phyloP scores from a whole-genome alignment of 2,329 filamentous ascomycete species.

The Sporothrix phasma region DNA sequence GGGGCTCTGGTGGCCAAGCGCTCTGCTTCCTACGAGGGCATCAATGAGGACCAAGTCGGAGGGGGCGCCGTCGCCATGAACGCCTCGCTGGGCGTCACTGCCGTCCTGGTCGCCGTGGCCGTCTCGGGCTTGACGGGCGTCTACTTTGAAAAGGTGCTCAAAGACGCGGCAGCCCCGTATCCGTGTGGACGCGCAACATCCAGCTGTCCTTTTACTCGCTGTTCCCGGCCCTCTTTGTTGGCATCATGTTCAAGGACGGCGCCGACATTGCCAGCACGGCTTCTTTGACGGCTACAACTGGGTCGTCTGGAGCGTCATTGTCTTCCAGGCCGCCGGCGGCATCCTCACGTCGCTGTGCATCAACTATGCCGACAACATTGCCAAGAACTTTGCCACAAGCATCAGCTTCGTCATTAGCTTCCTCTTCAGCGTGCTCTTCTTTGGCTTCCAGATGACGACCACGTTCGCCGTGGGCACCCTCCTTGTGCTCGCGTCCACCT shows the following conservation, averaged over 20 bases:
- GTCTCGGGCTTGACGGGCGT: conserved; percentile 80
- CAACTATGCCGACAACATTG: conserved; percentile 78
- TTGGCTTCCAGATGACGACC: conserved; percentile 63
- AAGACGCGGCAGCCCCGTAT: conserved; percentile 66
- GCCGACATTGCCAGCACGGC: conserved; percentile 72
- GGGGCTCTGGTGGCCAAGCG: conserved; percentile 46
- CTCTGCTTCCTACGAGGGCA: conserved; percentile 86
- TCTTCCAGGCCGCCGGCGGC: conserved; percentile 74
- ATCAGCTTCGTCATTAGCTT: conserved; percentile 86
- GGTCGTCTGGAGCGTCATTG: conserved; percentile 78
- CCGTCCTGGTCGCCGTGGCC: conserved; percentile 67
- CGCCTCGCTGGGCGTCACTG: conserved; percentile 64
- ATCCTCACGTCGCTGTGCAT: conserved; percentile 75
- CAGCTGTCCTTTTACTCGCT: conserved; percentile 92
- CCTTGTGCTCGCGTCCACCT: conserved; percentile 72
- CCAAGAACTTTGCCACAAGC: conserved; percentile 87
- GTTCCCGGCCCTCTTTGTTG: conserved; percentile 78
- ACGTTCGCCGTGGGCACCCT: conserved; percentile 74
- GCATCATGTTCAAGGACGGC: conserved; percentile 80
- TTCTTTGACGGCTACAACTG: conserved; percentile 94
- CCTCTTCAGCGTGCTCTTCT: conserved; percentile 74
- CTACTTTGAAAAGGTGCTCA: conserved; percentile 84
- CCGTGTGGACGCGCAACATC: conserved; percentile 89
- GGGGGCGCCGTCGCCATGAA: conserved; percentile 50
- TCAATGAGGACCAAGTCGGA: conserved; percentile 52